Evolutionary conservation across 2,329 filamentous ascomycete genomes (phyloP).

Genomic region (Trichoderma sp.): DNA sequence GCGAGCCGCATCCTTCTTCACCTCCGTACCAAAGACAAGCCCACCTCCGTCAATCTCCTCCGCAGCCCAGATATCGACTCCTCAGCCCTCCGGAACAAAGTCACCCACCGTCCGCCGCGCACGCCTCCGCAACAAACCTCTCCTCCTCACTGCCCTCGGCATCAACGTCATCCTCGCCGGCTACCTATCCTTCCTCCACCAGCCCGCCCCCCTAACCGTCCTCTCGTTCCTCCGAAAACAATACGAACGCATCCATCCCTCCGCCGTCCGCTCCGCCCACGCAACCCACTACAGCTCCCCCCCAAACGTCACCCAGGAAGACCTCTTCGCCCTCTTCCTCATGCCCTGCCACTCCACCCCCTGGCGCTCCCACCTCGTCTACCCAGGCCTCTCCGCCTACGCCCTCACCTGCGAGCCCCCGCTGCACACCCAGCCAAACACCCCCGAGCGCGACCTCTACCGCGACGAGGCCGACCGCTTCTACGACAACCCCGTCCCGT

Average conservation of each 20-base stretch:
- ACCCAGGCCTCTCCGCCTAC: conserved; percentile 72
- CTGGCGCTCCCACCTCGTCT: conserved; percentile 83
- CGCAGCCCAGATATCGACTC: background rate
- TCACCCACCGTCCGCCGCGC: conserved; percentile 27
- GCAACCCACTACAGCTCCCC: conserved; percentile 25
- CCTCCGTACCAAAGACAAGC: conserved; percentile 30
- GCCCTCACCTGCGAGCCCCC: conserved; percentile 90
- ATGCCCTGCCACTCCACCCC: conserved; percentile 96
- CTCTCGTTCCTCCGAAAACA: conserved; percentile 71
- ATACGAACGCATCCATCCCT: conserved; percentile 58
- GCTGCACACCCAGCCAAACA: conserved; percentile 58
- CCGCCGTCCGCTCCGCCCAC: conserved; percentile 25
- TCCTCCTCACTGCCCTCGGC: conserved; percentile 57
- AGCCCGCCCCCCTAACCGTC: conserved; percentile 73
- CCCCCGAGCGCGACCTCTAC: conserved; percentile 63
- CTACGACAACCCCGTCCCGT: conserved; percentile 62
- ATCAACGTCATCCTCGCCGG: conserved; percentile 68
- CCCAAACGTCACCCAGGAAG: conserved; percentile 31
- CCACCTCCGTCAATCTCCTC: conserved; percentile 22
- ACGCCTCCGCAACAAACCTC: conserved; percentile 48
- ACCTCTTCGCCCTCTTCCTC: conserved; percentile 72
- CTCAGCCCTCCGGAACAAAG: background rate
- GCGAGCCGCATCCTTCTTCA: conserved; percentile 64
- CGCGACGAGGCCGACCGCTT: conserved; percentile 89
- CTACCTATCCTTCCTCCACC: conserved; percentile 75